phyloP scores from a whole-genome alignment of 441 rosid genomes.

The Corymbia citriodora region DNA sequence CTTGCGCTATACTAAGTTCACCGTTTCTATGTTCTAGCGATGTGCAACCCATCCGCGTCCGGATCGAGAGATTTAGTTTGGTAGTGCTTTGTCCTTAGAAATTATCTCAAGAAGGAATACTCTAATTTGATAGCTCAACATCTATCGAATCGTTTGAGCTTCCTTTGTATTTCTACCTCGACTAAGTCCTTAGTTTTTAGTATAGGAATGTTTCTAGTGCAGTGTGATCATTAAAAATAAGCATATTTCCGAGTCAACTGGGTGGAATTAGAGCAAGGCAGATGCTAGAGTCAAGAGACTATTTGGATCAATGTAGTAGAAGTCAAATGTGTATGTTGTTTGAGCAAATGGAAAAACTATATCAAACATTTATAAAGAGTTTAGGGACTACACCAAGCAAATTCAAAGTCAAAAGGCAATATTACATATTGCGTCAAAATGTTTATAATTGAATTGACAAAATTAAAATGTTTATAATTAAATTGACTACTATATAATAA shows the following conservation, averaged over 20 bases:
- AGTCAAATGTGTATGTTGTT: not conserved
- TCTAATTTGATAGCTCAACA: not conserved
- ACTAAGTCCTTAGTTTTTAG: not conserved
- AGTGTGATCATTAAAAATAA: not conserved
- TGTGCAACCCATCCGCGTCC: accelerated
- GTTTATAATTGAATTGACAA: no score
- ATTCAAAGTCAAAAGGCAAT: not conserved
- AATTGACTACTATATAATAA: no score
- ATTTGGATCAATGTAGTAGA: not conserved
- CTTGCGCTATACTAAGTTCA: not conserved
- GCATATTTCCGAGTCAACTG: not conserved
- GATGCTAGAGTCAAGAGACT: accelerated
- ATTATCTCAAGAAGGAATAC: not conserved
- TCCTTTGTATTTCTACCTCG: not conserved
- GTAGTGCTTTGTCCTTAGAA: not conserved
- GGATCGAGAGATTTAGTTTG: not conserved
- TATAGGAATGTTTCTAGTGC: not conserved
- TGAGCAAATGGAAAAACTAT: not conserved
- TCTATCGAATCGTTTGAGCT: not conserved
- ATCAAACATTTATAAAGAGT: accelerated
- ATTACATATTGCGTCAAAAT: not conserved
- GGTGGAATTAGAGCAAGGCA: not conserved
- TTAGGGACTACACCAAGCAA: accelerated
- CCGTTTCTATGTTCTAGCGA: not conserved
- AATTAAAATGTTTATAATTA: no score